Base-by-base conservation (phyloP, 805 yeast genomes). In the Saccharomycopsis oosterbeekiorum region DNA sequence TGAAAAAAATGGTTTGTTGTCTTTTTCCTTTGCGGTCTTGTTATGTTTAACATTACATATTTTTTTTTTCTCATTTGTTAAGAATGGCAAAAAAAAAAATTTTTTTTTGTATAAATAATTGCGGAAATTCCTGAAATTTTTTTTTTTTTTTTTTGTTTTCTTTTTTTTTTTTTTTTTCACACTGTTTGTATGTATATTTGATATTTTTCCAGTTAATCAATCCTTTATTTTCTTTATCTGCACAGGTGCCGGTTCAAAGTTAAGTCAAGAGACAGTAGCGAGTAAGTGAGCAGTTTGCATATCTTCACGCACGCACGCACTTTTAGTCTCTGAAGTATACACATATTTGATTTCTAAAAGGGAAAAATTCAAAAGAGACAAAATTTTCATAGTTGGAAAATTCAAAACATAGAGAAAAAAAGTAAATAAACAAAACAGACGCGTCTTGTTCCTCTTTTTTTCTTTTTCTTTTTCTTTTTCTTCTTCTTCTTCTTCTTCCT, bases 81-180 rank as follows among this genome's bases (percentile, higher is more conserved):
- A 24, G 34, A 47, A 24, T 9, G 53, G 53, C 53, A 47, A 47
- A 47, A 47, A 47, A 42, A n/a, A 42, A 42, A 21, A 47, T 21
- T 21, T 47, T 47, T 42, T 47, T 47, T 47, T 47, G 53, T 47
- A 47, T 47, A 47, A 47, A 47, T 47, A 47, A 47, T 21, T 47
- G 53, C 53, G 53, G 53, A 47, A 47, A 47, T 47, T 47, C 53
- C 53, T 47, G 53, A 47, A 19, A 19, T 47, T 47, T 47, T 47
- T 47, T 47, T 19, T 43, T 17, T 43, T 43, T 43, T 43, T 19
- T 43, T 47, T 47, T 47, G 19, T 24, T 47, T 21, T 47, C 34
- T 47, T 47, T 2, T 43, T 19, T 47, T 21, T 47, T 47, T 47
- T 21, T 47, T 47, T 47, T 47, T 47, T 15, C n/a, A 19, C 21